Base-by-base conservation (phyloP, 2,329 filamentous ascomycete genomes). In the Monilinia fructicola region DNA sequence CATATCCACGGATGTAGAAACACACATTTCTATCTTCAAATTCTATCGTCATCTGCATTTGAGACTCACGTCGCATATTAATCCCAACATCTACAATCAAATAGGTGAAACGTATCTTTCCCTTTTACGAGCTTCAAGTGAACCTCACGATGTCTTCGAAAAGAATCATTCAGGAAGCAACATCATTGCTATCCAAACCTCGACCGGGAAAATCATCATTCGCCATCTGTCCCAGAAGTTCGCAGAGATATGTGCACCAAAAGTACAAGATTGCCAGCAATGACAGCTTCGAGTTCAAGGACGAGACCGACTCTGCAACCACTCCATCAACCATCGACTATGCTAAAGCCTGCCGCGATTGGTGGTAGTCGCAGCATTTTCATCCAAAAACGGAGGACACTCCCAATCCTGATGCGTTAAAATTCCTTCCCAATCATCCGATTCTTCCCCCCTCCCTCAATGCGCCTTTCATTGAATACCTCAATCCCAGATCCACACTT, bases 301-400 rank as follows among this genome's bases (percentile, higher is more conserved):
- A 79, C 76, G 64, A 77, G 82, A 73, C 82, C 82, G 42, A 79
- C 76, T 11, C 69, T 83, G 71, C 78, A 77, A 46, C 77, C 79
- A 35, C 71, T 76, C 21, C 75, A 77, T 54, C 79, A 81, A 68
- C 81, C 80, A 58, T 73, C 77, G 10, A 75, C 73, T 48, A 75
- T 77, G 53, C 73, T 78, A 23, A 79, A 78, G 58, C 44, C 67
- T 11, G 75, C 77, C 3, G 72, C 78, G 28, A 75, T 78, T 31
- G 76, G 75, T 31, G 78, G 78, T 67, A 79, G 78, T 68, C 89
- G 94, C 71, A 93, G 88, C 31, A 96, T 99, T 78, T 99, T 98
- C 82, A 99, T 99, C 76, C 95, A 99, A 80, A 98, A 80, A 98
- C 94, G 6, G 94, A 98, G 77, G 86, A 85, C 71, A 99, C 95